Conservation (phyloP, 225 moss, liverwort and hornwort species). For the Thuidium tamariscinum region DNA sequence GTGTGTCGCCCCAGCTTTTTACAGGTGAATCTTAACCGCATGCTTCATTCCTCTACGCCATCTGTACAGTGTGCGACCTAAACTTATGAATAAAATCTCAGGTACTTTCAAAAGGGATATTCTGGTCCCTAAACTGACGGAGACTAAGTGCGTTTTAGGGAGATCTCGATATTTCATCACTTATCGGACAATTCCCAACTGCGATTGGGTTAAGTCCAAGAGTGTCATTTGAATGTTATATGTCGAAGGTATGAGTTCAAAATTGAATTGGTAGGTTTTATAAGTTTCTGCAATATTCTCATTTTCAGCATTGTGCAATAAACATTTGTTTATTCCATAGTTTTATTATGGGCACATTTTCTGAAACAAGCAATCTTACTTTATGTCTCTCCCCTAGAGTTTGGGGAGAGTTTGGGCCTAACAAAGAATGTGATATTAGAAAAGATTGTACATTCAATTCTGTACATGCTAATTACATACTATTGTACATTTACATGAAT, state of each 20-base stretch:
- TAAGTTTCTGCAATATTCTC: background rate
- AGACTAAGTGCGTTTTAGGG: background rate
- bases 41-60: background rate
- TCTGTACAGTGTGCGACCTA: slow-evolving; percentile 11
- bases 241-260: background rate
- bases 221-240: background rate
- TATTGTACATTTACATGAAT: too few relatives aligned
- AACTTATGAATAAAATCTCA: slow-evolving; percentile 12
- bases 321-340: background rate
- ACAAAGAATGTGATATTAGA: background rate
- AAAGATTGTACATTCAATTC: background rate
- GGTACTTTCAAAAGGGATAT: background rate
- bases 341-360: background rate
- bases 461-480: background rate
- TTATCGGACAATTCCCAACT: background rate
- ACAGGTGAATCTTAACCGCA: background rate
- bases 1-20: background rate
- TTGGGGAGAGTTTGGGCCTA: background rate
- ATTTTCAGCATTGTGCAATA: background rate
- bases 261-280: background rate
- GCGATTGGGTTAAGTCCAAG: background rate
- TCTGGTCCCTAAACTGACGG: background rate
- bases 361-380: too few relatives aligned
- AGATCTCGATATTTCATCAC: background rate
- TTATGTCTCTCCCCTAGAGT: background rate